These are phyloP conservation scores for Amesomyces nigricolor DNA, from an alignment of 2,329 filamentous ascomycete genomes.

Conservation along the genomic window DNA sequence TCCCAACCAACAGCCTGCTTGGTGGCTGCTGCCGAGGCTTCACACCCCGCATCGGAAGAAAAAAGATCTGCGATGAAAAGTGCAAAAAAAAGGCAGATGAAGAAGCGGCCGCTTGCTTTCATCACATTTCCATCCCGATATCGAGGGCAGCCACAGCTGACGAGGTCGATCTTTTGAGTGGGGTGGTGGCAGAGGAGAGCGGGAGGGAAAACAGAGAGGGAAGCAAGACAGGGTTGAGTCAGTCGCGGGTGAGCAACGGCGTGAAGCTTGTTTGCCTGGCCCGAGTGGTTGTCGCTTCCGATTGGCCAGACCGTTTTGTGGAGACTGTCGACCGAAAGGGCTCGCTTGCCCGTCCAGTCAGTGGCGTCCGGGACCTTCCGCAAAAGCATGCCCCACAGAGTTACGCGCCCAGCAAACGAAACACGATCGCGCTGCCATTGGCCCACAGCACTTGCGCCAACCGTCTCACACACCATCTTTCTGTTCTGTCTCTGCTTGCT, in stretches of 20 bases:
- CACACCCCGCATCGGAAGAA: no score
- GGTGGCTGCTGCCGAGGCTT: no score
- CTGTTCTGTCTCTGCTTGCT: neutral
- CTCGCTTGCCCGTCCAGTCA: slow-evolving; percentile 22
- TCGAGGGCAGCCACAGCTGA: no score
- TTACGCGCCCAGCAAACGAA: slow-evolving; percentile 25
- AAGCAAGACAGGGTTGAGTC: no score
- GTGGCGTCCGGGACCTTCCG: slow-evolving; percentile 13
- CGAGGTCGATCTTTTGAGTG: no score
- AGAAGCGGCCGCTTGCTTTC: no score
- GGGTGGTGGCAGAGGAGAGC: no score
- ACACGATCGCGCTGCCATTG: slow-evolving; percentile 17
- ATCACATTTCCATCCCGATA: no score
- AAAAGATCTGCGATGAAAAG: no score
- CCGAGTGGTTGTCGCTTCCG: neutral
- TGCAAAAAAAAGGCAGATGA: no score
- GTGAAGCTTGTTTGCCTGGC: slow-evolving; percentile 14
- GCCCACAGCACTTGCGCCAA: slow-evolving; percentile 4
- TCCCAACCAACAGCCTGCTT: no score
- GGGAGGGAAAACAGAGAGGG: neutral
- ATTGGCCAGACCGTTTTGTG: slow-evolving; percentile 4
- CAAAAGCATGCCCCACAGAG: neutral
- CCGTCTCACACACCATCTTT: slow-evolving; percentile 11
- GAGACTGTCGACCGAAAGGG: neutral
- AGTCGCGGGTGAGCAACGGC: neutral